Percentiles rank a stretch among this genome's conserved stretches.
These are phyloP conservation scores for Candida pseudoglaebosa DNA, from an alignment of 805 yeast species.

Conservation along the genomic window DNA sequence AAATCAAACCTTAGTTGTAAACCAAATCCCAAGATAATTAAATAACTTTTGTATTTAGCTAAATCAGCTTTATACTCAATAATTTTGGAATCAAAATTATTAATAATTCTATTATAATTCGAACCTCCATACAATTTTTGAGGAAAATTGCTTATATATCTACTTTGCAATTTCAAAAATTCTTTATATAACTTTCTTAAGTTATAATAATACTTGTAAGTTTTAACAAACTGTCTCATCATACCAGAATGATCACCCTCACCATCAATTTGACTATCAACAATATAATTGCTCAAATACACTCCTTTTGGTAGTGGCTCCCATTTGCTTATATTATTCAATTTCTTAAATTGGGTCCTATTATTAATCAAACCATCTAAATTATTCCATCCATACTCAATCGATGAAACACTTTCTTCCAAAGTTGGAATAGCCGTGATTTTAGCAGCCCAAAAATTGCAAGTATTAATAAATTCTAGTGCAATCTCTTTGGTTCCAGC, in stretches of 20 bases:
- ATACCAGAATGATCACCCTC: conserved; percentile 32
- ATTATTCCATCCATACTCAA: conserved; percentile 79
- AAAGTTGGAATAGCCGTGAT: conserved; percentile 71
- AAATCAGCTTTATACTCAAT: conserved; percentile 43
- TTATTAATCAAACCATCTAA: conserved; percentile 27
- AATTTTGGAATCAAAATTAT: conserved; percentile 40
- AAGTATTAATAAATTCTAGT: conserved; percentile 63
- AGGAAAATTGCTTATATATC: conserved; percentile 28
- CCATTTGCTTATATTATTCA: conserved; percentile 41
- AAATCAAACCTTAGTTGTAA: conserved; percentile 43
- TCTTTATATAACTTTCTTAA: conserved; percentile 31
- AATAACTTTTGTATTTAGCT: conserved; percentile 42
- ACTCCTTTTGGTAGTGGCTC: conserved; percentile 38
- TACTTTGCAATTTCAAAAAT: conserved; percentile 25
- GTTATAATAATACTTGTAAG: conserved; percentile 38
- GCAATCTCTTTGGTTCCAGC: conserved; percentile 69
- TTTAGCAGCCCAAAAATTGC: conserved; percentile 90
- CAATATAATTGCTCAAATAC: conserved; percentile 33
- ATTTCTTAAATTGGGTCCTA: conserved; percentile 26
- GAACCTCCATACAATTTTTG: conserved; percentile 18
- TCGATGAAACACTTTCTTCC: conserved; percentile 67
- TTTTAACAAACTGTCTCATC: conserved; percentile 42
- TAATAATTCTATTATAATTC: conserved; percentile 33
- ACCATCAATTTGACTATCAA: conserved; percentile 15
- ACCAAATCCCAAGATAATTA: conserved; percentile 44